These are phyloP conservation scores for Xylaria sp. DNA, from an alignment of 2,329 filamentous ascomycete genomes.

Conservation along the genomic window DNA sequence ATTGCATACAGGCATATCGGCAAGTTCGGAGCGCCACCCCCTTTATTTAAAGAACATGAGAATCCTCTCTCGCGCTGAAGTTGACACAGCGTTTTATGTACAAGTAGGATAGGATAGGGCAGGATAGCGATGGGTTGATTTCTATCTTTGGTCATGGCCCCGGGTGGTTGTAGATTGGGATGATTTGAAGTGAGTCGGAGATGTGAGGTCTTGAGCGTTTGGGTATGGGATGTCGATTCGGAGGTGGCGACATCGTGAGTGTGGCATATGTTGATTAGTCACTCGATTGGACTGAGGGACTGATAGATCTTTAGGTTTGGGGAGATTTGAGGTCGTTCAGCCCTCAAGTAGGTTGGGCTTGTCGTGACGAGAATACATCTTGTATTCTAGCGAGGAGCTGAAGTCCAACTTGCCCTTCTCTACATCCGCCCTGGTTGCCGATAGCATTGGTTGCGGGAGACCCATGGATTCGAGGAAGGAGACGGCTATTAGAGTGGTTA, in stretches of 20 bases:
- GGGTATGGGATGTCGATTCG: no score
- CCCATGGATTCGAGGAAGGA: constrained; percentile 69
- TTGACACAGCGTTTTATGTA: no score
- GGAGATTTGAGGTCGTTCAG: constrained; percentile 17
- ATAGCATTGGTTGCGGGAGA: constrained; percentile 64
- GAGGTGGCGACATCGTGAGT: no score
- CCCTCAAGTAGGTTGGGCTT: constrained; percentile 53
- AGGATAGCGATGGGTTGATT: not conserved
- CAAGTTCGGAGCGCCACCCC: not conserved
- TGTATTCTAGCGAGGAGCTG: constrained; percentile 62
- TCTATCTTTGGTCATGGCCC: not conserved
- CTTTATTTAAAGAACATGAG: no score
- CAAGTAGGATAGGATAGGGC: no score
- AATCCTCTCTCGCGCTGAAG: no score
- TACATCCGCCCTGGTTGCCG: constrained; percentile 63
- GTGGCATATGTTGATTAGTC: no score
- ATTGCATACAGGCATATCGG: not conserved
- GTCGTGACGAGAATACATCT: constrained; percentile 67
- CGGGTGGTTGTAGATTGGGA: not conserved
- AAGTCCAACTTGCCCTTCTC: constrained; percentile 66
- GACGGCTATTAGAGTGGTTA: constrained; percentile 51
- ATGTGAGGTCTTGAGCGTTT: no score
- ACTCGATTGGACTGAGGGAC: no score
- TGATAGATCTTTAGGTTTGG: not conserved
- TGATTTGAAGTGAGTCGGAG: not conserved